Evolutionary conservation across 2,329 filamentous ascomycete species (phyloP).

Genomic region (Epichloe typhina): DNA sequence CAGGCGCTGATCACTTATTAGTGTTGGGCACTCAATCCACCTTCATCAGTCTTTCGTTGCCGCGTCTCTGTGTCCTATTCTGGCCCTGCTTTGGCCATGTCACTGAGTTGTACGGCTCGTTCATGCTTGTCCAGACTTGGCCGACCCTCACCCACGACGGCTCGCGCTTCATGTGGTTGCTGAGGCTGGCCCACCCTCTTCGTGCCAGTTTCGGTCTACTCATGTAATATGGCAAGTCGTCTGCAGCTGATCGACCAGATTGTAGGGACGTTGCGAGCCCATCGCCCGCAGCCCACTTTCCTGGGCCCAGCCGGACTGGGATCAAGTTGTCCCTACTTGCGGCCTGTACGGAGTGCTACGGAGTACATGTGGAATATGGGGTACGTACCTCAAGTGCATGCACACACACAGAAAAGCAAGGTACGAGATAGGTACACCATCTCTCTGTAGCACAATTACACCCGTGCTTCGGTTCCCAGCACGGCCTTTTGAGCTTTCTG

Average conservation of each 20-base stretch:
- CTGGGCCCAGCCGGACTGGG: background rate
- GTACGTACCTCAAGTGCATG: background rate
- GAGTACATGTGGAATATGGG: background rate
- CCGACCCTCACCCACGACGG: background rate
- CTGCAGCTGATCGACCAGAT: background rate
- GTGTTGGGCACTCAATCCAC: conserved; percentile 1
- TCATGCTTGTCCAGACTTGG: conserved; percentile 1
- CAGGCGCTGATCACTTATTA: conserved; percentile 2
- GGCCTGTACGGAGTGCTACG: background rate
- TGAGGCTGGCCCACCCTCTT: background rate
- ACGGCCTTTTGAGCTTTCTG: background rate
- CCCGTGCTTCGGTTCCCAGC: background rate
- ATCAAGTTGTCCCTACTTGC: background rate
- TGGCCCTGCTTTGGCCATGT: background rate
- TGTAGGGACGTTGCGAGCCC: conserved; percentile 2
- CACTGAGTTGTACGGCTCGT: background rate
- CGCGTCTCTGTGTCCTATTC: conserved; percentile 1
- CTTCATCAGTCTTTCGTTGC: background rate
- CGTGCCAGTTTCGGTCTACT: background rate
- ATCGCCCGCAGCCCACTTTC: background rate
- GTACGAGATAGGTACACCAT: background rate
- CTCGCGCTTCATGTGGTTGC: background rate
- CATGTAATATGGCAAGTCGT: background rate
- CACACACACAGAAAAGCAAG: background rate
- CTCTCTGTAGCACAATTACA: background rate